phyloP scores from a whole-genome alignment of 140 eudicot genomes.

The Anethum foeniculum region DNA sequence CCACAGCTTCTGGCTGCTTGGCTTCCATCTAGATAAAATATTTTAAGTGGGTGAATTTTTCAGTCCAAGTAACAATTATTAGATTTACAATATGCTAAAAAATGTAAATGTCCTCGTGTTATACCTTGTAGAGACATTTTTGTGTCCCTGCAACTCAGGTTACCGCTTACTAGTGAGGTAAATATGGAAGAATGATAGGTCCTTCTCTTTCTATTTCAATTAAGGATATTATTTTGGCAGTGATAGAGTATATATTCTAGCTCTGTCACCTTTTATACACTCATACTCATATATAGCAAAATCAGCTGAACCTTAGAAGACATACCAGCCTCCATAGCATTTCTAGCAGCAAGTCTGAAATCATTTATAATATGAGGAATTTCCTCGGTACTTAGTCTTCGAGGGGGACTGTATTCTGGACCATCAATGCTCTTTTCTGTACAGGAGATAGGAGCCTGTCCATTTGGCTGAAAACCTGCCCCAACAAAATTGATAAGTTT shows the following conservation, averaged over 20 bases:
- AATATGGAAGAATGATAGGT: neutral
- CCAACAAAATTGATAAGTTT: neutral
- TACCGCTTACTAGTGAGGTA: neutral
- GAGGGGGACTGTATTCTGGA: conserved; percentile 31
- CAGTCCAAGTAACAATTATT: neutral
- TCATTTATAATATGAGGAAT: too few species aligned
- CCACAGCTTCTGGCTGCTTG: neutral
- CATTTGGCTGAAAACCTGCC: conserved; percentile 51
- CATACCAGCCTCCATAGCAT: conserved; percentile 80
- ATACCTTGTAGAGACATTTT: neutral
- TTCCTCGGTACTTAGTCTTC: conserved; percentile 49
- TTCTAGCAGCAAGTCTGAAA: conserved; percentile 56
- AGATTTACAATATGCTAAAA: neutral
- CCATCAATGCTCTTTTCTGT: conserved; percentile 43
- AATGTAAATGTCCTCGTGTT: neutral
- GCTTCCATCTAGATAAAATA: neutral
- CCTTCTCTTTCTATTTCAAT: neutral
- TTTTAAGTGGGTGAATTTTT: neutral
- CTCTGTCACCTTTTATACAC: neutral
- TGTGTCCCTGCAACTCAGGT: neutral
- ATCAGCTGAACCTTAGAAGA: neutral
- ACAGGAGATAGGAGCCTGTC: conserved; percentile 52
- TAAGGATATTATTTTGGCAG: neutral
- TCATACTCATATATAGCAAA: neutral
- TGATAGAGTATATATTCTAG: neutral